phyloP scores from a whole-genome alignment of 768 basidiomycete genomes.

The Mycena indigotica region DNA sequence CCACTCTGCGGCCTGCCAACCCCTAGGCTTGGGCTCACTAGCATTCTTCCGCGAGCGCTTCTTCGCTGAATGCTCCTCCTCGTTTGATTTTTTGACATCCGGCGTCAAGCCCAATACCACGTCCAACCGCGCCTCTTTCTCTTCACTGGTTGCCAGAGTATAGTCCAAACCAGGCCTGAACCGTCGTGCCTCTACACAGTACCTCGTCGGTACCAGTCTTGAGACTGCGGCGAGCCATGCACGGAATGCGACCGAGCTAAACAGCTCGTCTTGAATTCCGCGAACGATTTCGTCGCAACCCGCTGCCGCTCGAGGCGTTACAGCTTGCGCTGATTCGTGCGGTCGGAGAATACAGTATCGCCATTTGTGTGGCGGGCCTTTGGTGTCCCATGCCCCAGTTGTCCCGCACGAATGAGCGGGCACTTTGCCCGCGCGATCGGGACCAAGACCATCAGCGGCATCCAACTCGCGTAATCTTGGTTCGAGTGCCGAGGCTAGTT shows the following conservation, averaged over 20 bases:
- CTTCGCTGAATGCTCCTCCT: conserved; percentile 29
- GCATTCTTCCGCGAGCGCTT: conserved; percentile 30
- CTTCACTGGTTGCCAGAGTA: conserved; percentile 87
- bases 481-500: conserved; percentile 71
- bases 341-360: conserved; percentile 77
- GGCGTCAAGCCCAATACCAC: conserved; percentile 87
- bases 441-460: conserved; percentile 60
- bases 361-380: conserved; percentile 93
- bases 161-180: conserved; percentile 95
- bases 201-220: conserved; percentile 68
- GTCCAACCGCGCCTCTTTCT: conserved; percentile 80
- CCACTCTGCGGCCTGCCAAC: conserved; percentile 77
- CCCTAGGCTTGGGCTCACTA: conserved; percentile 36
- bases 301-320: conserved; percentile 54
- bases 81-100: conserved; percentile 39
- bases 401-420: conserved; percentile 71
- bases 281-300: conserved; percentile 63
- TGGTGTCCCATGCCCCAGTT: conserved; percentile 64
- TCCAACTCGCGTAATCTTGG: conserved; percentile 66
- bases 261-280: conserved; percentile 73
- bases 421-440: conserved; percentile 53
- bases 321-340: conserved; percentile 36
- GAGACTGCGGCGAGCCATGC: conserved; percentile 85
- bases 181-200: conserved; percentile 78
- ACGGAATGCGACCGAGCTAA: conserved; percentile 81